Evolutionary conservation across 2,329 filamentous ascomycete species (phyloP), one percentile per base, ranked within the genome.

Genomic region (Curvularia eragrostidis): DNA sequence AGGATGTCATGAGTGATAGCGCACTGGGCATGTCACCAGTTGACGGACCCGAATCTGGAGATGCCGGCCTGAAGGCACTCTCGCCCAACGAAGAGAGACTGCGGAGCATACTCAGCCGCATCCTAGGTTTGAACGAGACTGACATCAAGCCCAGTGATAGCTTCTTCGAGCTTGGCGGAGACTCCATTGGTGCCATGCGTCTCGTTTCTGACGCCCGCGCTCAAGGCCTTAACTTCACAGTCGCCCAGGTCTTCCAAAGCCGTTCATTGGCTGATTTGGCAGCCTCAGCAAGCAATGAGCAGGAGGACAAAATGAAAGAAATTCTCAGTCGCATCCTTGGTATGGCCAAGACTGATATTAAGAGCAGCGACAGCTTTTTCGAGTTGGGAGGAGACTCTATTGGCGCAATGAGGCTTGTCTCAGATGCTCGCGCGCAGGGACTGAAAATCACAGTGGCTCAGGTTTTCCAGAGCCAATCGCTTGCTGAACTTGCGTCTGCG

Each of bases 221-320:
- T 1, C 64, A 74, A 36, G 76, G 76, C 3, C 59, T 78, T 7
- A 66, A 65, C 13, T 59, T 82, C 1, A 77, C 74, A 0, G 81
- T 83, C 2, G 73, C 76, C 4, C 75, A 80, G 43, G 75, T 81
- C 21, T 82, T 83, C 64, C 65, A 70, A 18, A 72, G 69, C 46
- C 63, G 78, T 77, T 72, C 78, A 19, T 69, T 84, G 6, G 63
- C 75, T 51, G 84, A 87, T 54, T 83, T 87, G 71, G 85, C 86
- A 2, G 79, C 78, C 43, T 75, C 78, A 0, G 64, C 86, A 69
- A 59, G 63, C 9, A 72, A 69, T 18, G 62, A 64, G 26, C 74
- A 67, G n/a, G 70, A 75, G 44, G 64, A 70, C 2, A 74, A 69
- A 53, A 57, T 78, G 3, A 48, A 68, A 3, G 55, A 63, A 1